Percentiles rank a stretch among this genome's conserved stretches.
Evolutionary conservation across 176 grass and related monocot species (phyloP).

Genomic region (Metroxylon sagu): DNA sequence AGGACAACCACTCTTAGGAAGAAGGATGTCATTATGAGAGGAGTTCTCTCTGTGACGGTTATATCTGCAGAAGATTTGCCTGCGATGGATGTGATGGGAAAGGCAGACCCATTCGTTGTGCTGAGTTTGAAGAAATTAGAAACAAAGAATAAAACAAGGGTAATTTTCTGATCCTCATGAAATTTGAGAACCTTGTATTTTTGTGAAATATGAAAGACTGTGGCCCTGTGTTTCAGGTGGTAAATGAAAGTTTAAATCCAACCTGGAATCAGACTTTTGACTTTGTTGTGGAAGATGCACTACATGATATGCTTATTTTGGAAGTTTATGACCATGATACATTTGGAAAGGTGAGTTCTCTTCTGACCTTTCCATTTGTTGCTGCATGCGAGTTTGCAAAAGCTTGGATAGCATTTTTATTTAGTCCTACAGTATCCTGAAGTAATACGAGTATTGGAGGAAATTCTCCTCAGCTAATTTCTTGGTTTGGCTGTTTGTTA

Average conservation of each 20-base stretch:
- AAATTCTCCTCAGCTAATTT: too few relatives aligned
- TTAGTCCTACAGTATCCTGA: too few relatives aligned
- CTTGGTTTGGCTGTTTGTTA: too few relatives aligned
- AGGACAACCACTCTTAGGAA: conserved; percentile 51
- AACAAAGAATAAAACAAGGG: conserved; percentile 91
- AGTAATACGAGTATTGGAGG: too few relatives aligned
- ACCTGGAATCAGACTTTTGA: conserved; percentile 98
- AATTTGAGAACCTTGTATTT: background rate
- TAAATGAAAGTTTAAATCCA: conserved; percentile 77
- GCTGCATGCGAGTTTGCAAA: background rate
- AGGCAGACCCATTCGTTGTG: conserved; percentile 87
- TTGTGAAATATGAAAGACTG: background rate
- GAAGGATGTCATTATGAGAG: conserved; percentile 88
- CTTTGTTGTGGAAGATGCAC: conserved; percentile 88
- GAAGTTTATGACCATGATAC: conserved; percentile 98
- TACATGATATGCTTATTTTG: conserved; percentile 98
- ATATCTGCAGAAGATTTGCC: conserved; percentile 93
- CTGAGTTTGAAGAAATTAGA: conserved; percentile 79
- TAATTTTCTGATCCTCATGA: conserved; percentile 25
- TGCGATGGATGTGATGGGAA: conserved; percentile 92
- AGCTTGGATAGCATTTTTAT: background rate
- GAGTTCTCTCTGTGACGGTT: conserved; percentile 83
- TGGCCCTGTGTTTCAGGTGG: conserved; percentile 53
- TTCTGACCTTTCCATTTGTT: background rate
- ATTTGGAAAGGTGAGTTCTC: conserved; percentile 68